Base-by-base conservation (phyloP, 2,329 filamentous ascomycete genomes). In the Penicillium sp. region DNA sequence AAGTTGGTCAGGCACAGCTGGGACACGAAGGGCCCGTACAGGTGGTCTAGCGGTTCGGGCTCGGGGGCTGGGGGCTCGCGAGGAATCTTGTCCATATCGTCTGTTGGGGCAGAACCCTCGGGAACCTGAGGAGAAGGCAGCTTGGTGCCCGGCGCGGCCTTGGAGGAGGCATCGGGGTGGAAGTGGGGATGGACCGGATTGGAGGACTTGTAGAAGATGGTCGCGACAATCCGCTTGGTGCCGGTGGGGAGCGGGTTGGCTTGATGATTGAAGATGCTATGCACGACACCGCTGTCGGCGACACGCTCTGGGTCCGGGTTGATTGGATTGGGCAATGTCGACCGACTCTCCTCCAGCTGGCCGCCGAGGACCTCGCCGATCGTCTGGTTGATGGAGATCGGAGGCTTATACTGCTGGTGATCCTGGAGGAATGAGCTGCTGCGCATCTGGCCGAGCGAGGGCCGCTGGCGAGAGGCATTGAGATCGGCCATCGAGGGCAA, bases 1-100 rank as follows among this genome's bases (percentile, higher is more conserved):
- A 78, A 79, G 52, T 77, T 75, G 20, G 74, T 76, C 43, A 78
- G 63, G 56, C 76, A 78, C 48, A 75, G 60, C 57, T 77, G 74
- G 39, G 72, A 75, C 31, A 79, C 68, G 48, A 73, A 77, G 8
- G 69, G 70, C 7, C 75, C 75, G 51, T 78, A 78, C 13, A 78
- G 62, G 53, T 77, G 75, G 52, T 78, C 75, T 26, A 77, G 63
- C 16, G 74, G 73, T 41, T 76, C 73, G 4, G 75, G 74, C 43
- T 76, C 75, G 1, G 72, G 74, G 11, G 71, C 72, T 2, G 74
- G 73, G 1, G 75, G 75, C 52, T 78, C 75, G 28, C 76, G 72
- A 2, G 75, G 75, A 47, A 76, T 73, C 49, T 74, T 73, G 39
- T 69, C 67, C 26, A 78, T 65, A 44, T 75, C 73, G 27, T 70